phyloP scores from a whole-genome alignment of 2,329 filamentous ascomycete species.

The Colletotrichum aenigma region DNA sequence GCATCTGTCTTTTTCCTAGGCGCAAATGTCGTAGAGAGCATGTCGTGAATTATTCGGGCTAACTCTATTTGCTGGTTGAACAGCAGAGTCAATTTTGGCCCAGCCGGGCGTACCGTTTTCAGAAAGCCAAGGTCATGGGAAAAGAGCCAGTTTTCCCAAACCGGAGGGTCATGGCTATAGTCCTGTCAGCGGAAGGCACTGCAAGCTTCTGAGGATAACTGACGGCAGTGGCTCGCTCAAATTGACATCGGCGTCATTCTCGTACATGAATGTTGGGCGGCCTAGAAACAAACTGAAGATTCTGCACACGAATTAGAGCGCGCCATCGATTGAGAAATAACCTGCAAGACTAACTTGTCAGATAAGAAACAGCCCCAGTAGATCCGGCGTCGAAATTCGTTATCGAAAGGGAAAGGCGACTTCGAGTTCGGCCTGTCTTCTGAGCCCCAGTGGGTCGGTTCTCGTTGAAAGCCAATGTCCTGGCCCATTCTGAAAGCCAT shows the following conservation, averaged over 20 bases:
- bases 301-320: not conserved
- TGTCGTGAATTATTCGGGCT: slow-evolving; percentile 23
- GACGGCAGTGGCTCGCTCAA: not conserved
- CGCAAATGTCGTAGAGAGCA: slow-evolving; percentile 16
- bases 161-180: not conserved
- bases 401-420: slow-evolving; percentile 14
- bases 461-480: slow-evolving; percentile 32
- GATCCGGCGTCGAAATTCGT: slow-evolving; percentile 30
- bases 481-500: slow-evolving; percentile 35
- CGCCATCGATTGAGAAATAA: fast-evolving
- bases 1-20: not conserved
- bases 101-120: slow-evolving; percentile 22
- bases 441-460: slow-evolving; percentile 24
- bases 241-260: slow-evolving; percentile 19
- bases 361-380: slow-evolving; percentile 33
- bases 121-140: slow-evolving; percentile 22
- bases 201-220: not conserved
- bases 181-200: not conserved
- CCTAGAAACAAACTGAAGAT: slow-evolving; percentile 23
- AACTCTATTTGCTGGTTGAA: slow-evolving; percentile 26
- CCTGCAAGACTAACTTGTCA: slow-evolving; percentile 22
- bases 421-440: slow-evolving; percentile 21
- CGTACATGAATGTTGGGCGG: slow-evolving; percentile 17
- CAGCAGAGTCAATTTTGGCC: slow-evolving; percentile 17
- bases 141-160: slow-evolving; percentile 6